Evolutionary conservation across 2,329 filamentous ascomycete genomes (phyloP).

Genomic region (Colletotrichum sansevieriae): DNA sequence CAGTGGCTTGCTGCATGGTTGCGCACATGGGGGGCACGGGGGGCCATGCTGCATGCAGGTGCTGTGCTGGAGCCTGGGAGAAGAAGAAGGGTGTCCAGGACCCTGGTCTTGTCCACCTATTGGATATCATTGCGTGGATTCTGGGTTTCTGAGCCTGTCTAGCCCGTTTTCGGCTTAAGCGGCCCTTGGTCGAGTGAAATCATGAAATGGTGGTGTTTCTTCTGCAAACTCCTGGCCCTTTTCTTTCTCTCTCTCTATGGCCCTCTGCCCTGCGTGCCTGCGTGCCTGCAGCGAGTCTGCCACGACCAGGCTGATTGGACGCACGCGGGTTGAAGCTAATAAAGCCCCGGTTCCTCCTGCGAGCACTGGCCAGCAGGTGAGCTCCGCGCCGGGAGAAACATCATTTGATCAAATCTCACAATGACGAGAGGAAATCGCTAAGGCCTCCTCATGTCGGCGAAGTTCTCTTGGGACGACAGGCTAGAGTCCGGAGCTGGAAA

Average conservation of each 20-base stretch:
- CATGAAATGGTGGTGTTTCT: neutral
- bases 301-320: slow-evolving; percentile 14
- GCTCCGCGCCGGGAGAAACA: slow-evolving; percentile 12
- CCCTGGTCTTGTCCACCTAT: neutral
- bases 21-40: slow-evolving; percentile 16
- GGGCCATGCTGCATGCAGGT: slow-evolving; percentile 13
- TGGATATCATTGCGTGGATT: slow-evolving; percentile 4
- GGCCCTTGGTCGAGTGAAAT: neutral
- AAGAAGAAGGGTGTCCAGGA: neutral
- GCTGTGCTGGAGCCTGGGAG: neutral
- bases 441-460: neutral
- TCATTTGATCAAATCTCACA: too few relatives aligned
- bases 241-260: neutral
- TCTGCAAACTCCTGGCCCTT: slow-evolving; percentile 15
- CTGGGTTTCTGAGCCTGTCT: slow-evolving; percentile 2
- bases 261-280: slow-evolving; percentile 8
- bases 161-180: slow-evolving; percentile 14
- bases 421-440: too few relatives aligned
- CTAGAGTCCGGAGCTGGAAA: neutral
- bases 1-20: slow-evolving; percentile 36
- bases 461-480: neutral
- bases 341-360: slow-evolving; percentile 5
- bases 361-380: slow-evolving; percentile 18
- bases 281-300: neutral
- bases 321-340: slow-evolving; percentile 6